Conservation (phyloP, 305 asterid genomes). For the Fraxinus baroniana region DNA sequence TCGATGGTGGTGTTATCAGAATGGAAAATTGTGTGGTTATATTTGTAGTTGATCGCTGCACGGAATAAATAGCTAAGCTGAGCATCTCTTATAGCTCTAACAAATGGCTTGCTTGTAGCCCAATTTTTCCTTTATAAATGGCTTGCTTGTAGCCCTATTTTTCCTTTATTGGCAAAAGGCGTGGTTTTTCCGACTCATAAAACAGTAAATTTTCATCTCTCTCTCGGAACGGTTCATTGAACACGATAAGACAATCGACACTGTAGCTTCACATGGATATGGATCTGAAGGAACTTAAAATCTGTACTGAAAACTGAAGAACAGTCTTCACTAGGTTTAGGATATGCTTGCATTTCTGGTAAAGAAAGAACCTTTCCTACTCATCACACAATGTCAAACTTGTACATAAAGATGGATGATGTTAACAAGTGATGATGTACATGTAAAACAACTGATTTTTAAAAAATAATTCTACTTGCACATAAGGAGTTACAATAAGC, state of each 20-base stretch:
- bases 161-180: neutral
- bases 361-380: neutral
- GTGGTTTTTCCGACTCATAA: neutral
- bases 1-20: neutral
- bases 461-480: neutral
- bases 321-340: neutral
- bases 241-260: neutral
- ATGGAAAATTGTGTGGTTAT: neutral
- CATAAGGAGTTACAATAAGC: neutral
- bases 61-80: neutral
- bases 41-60: neutral
- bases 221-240: neutral
- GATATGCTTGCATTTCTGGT: neutral
- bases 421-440: no score
- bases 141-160: neutral
- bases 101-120: neutral
- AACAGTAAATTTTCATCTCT: neutral
- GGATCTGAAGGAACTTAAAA: neutral
- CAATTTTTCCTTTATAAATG: neutral
- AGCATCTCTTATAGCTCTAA: neutral
- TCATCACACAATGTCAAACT: no score
- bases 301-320: neutral
- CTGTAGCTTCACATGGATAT: neutral
- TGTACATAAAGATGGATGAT: no score
- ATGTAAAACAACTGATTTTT: no score